These are phyloP conservation scores for Candida gorgasii DNA, from an alignment of 805 yeast species.

Conservation along the genomic window DNA sequence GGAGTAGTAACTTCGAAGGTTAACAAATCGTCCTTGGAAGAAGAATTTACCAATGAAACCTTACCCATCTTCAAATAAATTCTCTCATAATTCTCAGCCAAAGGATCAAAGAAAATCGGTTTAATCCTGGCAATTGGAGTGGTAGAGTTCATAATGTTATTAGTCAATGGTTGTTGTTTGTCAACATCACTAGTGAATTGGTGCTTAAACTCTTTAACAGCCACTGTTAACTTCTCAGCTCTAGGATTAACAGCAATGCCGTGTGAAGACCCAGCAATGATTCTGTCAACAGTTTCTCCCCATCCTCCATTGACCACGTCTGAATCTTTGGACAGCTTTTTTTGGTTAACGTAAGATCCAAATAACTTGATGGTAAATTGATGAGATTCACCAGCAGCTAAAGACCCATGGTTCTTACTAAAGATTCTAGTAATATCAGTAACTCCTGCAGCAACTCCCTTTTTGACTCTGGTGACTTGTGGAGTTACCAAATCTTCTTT, in stretches of 20 bases:
- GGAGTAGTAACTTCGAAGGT: slow-evolving; percentile 57
- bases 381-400: slow-evolving; percentile 63
- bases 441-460: slow-evolving; percentile 88
- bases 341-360: slow-evolving; percentile 61
- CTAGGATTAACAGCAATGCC: slow-evolving; percentile 83
- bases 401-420: slow-evolving; percentile 60
- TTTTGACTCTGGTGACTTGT: slow-evolving; percentile 50
- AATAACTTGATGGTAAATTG: slow-evolving; percentile 70
- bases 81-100: slow-evolving; percentile 59
- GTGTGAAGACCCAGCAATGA: slow-evolving; percentile 68
- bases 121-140: slow-evolving; percentile 64
- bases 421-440: slow-evolving; percentile 81
- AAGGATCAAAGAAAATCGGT: slow-evolving; percentile 64
- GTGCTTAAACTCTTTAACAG: slow-evolving; percentile 72
- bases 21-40: slow-evolving; percentile 41
- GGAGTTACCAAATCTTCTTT: slow-evolving; percentile 28
- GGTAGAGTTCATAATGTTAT: slow-evolving; percentile 32
- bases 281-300: slow-evolving; percentile 83
- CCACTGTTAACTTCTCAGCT: slow-evolving; percentile 66
- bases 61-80: slow-evolving; percentile 61
- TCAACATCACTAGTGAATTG: slow-evolving; percentile 23
- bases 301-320: slow-evolving; percentile 60
- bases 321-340: slow-evolving; percentile 23
- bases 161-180: not conserved
- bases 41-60: slow-evolving; percentile 32